Evolutionary conservation across 345 rosid species (phyloP), one percentile per base, ranked within the genome.

Genomic region (Aquilaria malaccensis): DNA sequence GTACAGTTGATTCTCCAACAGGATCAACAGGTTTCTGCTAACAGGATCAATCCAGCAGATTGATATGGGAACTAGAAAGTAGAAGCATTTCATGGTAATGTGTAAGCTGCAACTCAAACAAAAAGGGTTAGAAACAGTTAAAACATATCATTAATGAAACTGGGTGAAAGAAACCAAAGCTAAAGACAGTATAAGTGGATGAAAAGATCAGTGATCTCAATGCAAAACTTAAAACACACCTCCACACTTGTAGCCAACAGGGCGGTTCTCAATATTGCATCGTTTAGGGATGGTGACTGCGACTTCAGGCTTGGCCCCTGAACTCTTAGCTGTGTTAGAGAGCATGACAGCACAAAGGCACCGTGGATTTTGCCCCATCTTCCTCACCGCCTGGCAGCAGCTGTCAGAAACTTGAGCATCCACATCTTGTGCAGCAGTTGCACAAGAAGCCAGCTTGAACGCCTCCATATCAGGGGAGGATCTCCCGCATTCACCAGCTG

Each of bases 261-360:
- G 97, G 56, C 92, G 91, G 72, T 78, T 70, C 55, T 73, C 74
- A 31, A 94, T 65, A 80, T 90, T 83, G 85, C 97, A 90, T 47
- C 92, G 87, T 59, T 90, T 83, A 29, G 99, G 96, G 62, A 94
- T 84, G 72, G 97, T 88, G 55, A 94, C 63, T 6, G 99, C 95
- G 32, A 83, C 58, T 59, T 79, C 89, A 0, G 91, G 89, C 73
- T 85, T 81, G 66, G 75, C 70, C 11, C 99, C 99, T 4, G 91
- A 79, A 37, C 72, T 81, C 55, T 74, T 86, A 30, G 95, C 96
- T 3, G 89, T 88, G 49, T 87, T 79, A 2, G 96, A 88, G 47
- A 88, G 93, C 95, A 94, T 88, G 37, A 80, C 95, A 49, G 96
- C 91, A 14, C 95, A 90, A 1, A 90, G 88, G 57, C 97, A 90